These are phyloP conservation scores for Serendipita sp. DNA, from an alignment of 768 basidiomycete genomes.

Conservation along the genomic window DNA sequence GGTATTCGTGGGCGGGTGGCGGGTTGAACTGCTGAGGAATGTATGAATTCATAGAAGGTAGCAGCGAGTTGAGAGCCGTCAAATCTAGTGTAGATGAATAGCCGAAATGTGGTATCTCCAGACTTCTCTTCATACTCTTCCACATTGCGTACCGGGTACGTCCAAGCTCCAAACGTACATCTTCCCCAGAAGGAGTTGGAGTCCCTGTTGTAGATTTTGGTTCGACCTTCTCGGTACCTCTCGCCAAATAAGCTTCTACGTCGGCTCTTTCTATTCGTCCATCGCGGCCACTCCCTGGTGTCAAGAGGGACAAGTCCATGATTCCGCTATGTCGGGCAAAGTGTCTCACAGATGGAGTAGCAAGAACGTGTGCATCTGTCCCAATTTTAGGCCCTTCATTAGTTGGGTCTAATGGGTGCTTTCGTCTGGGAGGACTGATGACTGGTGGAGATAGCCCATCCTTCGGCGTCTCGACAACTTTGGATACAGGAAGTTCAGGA, in stretches of 20 bases:
- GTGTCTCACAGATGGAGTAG: constrained; percentile 63
- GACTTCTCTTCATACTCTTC: constrained; percentile 81
- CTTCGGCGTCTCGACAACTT: constrained; percentile 6
- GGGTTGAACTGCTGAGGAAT: constrained; percentile 45
- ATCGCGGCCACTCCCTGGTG: constrained; percentile 54
- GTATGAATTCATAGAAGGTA: constrained; percentile 48
- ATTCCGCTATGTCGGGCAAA: constrained; percentile 52
- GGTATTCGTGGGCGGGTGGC: constrained; percentile 19
- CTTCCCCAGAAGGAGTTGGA: constrained; percentile 19
- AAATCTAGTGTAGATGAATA: constrained; percentile 65
- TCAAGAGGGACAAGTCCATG: constrained; percentile 34
- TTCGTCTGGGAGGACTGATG: constrained; percentile 5
- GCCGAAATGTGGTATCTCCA: constrained; percentile 79
- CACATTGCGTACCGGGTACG: constrained; percentile 74
- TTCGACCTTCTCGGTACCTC: constrained; percentile 10
- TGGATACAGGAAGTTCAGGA: neutral
- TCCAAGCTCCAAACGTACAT: constrained; percentile 53
- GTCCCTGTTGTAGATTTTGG: constrained; percentile 4
- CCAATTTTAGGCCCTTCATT: constrained; percentile 1
- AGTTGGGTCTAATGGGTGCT: constrained; percentile 10
- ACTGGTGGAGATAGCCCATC: constrained; percentile 8
- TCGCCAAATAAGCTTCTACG: constrained; percentile 43
- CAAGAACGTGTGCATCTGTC: constrained; percentile 31
- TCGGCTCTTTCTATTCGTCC: constrained; percentile 65
- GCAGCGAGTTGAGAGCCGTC: constrained; percentile 44